Evolutionary conservation across 768 basidiomycete genomes (phyloP), one percentile per base, ranked within the genome.

Genomic region (Hericium erinaceus): DNA sequence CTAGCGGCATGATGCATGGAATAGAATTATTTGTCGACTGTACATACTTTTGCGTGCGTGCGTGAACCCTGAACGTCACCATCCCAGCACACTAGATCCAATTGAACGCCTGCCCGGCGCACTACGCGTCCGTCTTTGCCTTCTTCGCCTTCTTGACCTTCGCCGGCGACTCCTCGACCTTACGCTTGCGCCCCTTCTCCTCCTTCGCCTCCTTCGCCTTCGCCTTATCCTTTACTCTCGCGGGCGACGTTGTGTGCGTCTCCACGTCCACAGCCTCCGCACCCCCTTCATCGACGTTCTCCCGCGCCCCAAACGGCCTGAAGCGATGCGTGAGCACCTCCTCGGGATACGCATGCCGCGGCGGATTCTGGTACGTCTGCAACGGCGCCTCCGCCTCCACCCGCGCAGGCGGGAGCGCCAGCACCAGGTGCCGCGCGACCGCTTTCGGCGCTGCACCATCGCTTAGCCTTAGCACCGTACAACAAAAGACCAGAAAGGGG

Each of bases 331-430:
- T 63, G 33, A 63, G 56, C 37, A 46, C 49, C 15, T 51, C 38
- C 15, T 58, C 62, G 3, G 62, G 60, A 33, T 63, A 63, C 15
- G 60, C 55, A 26, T 61, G 58, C 18, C 62, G 57, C 33, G 58
- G 50, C 1, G 57, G 60, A 33, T 61, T 50, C 22, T 50, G n/a
- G 37, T 22, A 49, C 13, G 48, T 24, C 11, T 11, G 28, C 18
- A 16, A 48, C 1, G n/a, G 28, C 15, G 40, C 12, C 20, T 37
- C 22, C n/a, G 51, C 24, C 55, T n/a, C 26, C 10, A 60, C 55
- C 7, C 48, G 56, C 5, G 62, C 28, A 5, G 62, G 58, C 16
- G 60, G 58, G 5, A 50, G 39, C 1, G 58, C 26, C 39, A 63
- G n/a, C 1, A 61, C 44, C 38, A 63, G 38, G n/a, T 63, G 60